Conservation (phyloP, 768 basidiomycete species). For the Suillus subaureus region DNA sequence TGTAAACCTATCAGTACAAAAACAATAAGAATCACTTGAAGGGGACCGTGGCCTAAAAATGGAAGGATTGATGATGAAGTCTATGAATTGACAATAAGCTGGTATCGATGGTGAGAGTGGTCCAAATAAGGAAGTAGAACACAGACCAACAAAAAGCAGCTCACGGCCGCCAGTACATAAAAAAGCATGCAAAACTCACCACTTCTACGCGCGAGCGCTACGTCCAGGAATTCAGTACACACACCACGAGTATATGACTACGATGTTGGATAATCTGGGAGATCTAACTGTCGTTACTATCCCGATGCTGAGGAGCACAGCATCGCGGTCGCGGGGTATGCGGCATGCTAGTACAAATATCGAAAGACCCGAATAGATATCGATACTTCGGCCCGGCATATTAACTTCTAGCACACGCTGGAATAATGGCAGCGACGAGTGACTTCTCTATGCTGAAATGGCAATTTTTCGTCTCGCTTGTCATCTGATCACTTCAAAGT, state of each 20-base stretch:
- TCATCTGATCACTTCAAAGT: background rate
- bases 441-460: background rate
- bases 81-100: conserved; percentile 4
- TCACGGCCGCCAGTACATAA: background rate
- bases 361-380: background rate
- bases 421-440: background rate
- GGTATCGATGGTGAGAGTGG: background rate
- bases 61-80: background rate
- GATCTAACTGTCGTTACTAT: background rate
- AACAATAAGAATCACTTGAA: conserved; percentile 6
- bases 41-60: background rate
- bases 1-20: background rate
- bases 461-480: too few relatives aligned
- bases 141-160: background rate
- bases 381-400: background rate
- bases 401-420: background rate
- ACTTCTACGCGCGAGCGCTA: background rate
- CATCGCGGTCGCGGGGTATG: background rate
- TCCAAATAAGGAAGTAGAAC: background rate
- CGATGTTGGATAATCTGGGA: background rate
- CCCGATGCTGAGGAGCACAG: background rate
- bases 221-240: background rate
- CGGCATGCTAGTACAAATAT: background rate
- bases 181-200: background rate
- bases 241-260: background rate